A percentile compares a stretch with the other conserved stretches of the same genome.
Conservation (phyloP, 768 basidiomycete genomes). For the Rhodotorula sphaerocarpa region DNA sequence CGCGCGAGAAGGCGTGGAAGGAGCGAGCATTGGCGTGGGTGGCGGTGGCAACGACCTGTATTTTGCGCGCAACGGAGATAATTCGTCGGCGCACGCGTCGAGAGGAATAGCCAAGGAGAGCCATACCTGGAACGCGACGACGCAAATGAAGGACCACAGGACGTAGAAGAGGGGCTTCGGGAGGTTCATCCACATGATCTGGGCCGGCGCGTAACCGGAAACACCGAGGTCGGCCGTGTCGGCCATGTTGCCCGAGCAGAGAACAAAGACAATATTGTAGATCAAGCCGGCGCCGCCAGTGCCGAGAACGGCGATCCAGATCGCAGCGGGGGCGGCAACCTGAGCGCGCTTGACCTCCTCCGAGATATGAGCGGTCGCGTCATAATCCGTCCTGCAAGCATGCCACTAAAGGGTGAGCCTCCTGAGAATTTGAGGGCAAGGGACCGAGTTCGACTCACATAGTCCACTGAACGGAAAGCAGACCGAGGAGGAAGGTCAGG, state of each 20-base stretch:
- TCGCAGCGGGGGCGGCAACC: constrained; percentile 46
- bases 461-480: constrained; percentile 56
- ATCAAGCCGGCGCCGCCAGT: constrained; percentile 45
- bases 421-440: no score
- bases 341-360: constrained; percentile 45
- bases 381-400: constrained; percentile 37
- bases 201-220: constrained; percentile 58
- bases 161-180: constrained; percentile 59
- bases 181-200: constrained; percentile 25
- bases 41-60: constrained; percentile 44
- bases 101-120: no score
- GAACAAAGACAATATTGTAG: constrained; percentile 74
- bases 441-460: constrained; percentile 37
- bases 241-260: constrained; percentile 58
- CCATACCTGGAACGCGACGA: constrained; percentile 85
- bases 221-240: constrained; percentile 49
- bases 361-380: constrained; percentile 45
- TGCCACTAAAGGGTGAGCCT: no score
- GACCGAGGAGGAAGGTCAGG: constrained; percentile 71
- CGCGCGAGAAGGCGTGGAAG: constrained; percentile 75
- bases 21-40: constrained; percentile 75
- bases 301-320: constrained; percentile 46
- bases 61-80: no score
- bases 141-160: constrained; percentile 73
- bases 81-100: no score